Base-by-base conservation (phyloP, 2,329 filamentous ascomycete genomes). In the Thermoascus crustaceus region DNA sequence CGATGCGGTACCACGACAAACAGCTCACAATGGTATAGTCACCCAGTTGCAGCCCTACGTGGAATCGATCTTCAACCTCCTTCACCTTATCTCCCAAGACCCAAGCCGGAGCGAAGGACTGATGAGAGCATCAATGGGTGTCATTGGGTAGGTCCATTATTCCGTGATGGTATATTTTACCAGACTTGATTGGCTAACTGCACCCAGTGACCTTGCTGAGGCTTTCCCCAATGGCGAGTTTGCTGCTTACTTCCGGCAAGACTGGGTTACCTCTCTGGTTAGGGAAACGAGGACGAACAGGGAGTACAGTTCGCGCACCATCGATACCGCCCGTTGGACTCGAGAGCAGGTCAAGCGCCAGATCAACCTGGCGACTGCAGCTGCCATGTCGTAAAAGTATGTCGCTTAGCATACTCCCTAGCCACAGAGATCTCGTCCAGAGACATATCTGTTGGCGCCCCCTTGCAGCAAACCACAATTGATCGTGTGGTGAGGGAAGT, bases 341-440 rank as follows among this genome's bases (percentile, higher is more conserved):
- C 82, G 89, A 42, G 91, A 96, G 66, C 87, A 95, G 61, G 88
- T 96, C 61, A 96, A 95, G 75, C 83, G 86, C 52, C 91, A 98
- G 40, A 53, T 63, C 37, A 58, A 52, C 48, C 37, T 65, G 44
- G 53, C 58, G 23, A 57, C 58, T 35, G 52, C 54, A 8, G 53
- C 52, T 27, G 53, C 54, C 19, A 63, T 63, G 60, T 55, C 60
- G 20, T 64, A 61, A 57, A 41, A 24, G 7, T 13, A 10, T n/a
- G 8, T 19, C 16, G 36, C 37, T 45, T 35, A 42, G 32, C 32
- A 22, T 19, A 34, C 38, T 32, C 35, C 38, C 25, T 18, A 39
- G 26, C 31, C 33, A 34, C 39, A 30, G 26, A 39, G 31, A 38
- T 33, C 36, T 40, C 37, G 32, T 39, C 29, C 26, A 30, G 33